Percentiles rank a stretch among this genome's conserved stretches.
These are phyloP conservation scores for Microstegium vimineum DNA, from an alignment of 176 grass and related monocot genomes.

Conservation along the genomic window DNA sequence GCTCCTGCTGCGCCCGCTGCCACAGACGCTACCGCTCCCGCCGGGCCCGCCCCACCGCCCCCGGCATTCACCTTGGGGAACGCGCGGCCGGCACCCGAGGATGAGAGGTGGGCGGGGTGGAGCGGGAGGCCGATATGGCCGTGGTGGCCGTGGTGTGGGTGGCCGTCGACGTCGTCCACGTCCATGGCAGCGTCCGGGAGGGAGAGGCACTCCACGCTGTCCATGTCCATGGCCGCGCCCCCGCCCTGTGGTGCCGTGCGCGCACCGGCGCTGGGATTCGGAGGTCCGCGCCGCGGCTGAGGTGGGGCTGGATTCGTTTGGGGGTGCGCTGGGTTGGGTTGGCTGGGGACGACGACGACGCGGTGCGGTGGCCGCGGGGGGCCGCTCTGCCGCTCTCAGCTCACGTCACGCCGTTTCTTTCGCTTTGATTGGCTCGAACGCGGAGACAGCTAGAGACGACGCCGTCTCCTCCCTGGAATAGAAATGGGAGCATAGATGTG, in stretches of 20 bases:
- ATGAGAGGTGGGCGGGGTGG: slow-evolving; percentile 28
- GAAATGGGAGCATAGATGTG: neutral
- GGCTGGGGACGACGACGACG: slow-evolving; percentile 7
- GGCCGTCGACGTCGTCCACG: slow-evolving; percentile 47
- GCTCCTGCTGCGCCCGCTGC: neutral
- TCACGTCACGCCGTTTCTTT: slow-evolving; percentile 21
- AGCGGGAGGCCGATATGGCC: slow-evolving; percentile 24
- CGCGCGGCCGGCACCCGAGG: neutral
- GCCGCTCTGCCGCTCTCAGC: neutral
- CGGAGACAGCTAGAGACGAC: neutral
- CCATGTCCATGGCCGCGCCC: slow-evolving; percentile 46
- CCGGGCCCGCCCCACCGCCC: neutral
- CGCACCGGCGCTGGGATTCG: neutral
- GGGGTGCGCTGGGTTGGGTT: neutral
- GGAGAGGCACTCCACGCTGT: slow-evolving; percentile 64
- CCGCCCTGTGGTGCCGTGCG: neutral
- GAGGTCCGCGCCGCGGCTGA: neutral
- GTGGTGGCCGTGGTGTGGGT: slow-evolving; percentile 6
- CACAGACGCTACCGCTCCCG: neutral
- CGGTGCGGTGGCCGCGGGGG: neutral
- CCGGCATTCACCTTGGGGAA: slow-evolving; percentile 40
- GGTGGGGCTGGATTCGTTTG: slow-evolving; percentile 10
- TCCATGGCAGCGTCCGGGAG: slow-evolving; percentile 54
- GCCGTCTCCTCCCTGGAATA: neutral
- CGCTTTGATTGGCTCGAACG: neutral